Percentiles rank a stretch among this genome's conserved stretches.
Evolutionary conservation across 225 moss, liverwort and hornwort species (phyloP).

Genomic region (Polytrichum commune): DNA sequence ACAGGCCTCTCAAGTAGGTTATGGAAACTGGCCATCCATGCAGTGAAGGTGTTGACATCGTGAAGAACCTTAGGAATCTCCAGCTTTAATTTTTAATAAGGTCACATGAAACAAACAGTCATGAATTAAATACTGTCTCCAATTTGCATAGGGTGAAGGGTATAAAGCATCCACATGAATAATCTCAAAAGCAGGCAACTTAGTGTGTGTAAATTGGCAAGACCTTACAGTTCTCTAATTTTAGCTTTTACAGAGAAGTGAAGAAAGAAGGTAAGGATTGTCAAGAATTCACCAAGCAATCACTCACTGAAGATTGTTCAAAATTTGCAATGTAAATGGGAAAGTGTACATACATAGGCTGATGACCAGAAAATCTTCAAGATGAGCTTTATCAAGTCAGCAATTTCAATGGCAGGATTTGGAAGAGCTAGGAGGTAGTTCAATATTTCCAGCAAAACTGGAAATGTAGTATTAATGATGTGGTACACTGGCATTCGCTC

Average conservation of each 20-base stretch:
- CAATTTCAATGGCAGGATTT: constrained; percentile 77
- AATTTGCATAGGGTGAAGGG: too few relatives aligned
- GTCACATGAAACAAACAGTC: not conserved
- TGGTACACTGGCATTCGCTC: constrained; percentile 92
- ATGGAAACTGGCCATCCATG: constrained; percentile 98
- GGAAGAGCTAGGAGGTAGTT: constrained; percentile 78
- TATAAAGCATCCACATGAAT: too few relatives aligned
- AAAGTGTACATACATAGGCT: constrained; percentile 67
- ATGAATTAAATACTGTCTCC: too few relatives aligned
- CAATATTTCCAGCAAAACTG: constrained; percentile 87
- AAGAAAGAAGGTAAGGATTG: too few relatives aligned
- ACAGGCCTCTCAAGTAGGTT: constrained; percentile 92
- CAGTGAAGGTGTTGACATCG: constrained; percentile 79
- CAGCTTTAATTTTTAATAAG: constrained; percentile 43
- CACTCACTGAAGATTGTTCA: too few relatives aligned
- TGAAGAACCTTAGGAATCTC: constrained; percentile 98
- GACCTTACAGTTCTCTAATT: too few relatives aligned
- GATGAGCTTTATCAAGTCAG: constrained; percentile 98
- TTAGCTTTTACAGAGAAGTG: too few relatives aligned
- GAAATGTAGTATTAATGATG: constrained; percentile 91
- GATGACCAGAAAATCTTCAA: constrained; percentile 99
- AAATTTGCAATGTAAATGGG: too few relatives aligned
- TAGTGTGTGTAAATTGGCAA: too few relatives aligned
- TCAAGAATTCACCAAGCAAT: too few relatives aligned
- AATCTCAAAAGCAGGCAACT: too few relatives aligned